phyloP scores from a whole-genome alignment of 2,329 filamentous ascomycete genomes.

The Pseudogymnoascus sp. region DNA sequence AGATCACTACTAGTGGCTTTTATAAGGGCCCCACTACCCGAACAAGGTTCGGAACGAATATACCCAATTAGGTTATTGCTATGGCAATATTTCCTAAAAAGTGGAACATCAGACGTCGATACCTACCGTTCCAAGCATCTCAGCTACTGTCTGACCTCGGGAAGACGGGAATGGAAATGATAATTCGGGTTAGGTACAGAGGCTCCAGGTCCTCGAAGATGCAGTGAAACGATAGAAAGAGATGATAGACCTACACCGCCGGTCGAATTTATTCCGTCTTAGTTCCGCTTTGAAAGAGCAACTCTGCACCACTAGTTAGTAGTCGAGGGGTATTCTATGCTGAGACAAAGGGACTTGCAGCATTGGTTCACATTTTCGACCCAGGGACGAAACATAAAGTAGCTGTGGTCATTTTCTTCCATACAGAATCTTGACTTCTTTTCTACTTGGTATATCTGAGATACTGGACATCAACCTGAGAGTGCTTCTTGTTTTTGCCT shows the following conservation, averaged over 20 bases:
- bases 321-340: neutral
- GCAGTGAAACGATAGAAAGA: neutral
- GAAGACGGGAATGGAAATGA: neutral
- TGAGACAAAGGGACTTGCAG: neutral
- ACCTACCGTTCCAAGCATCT: neutral
- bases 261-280: neutral
- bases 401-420: neutral
- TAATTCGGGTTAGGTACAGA: neutral
- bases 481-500: neutral
- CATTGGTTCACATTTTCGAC: neutral
- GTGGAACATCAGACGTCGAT: neutral
- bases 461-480: slow-evolving; percentile 1
- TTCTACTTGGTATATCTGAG: neutral
- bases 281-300: neutral
- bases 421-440: neutral
- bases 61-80: neutral
- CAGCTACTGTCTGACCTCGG: neutral
- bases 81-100: neutral
- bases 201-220: neutral
- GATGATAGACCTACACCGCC: neutral
- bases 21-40: neutral
- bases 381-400: neutral
- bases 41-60: neutral
- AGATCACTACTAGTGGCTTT: neutral
- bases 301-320: neutral